Base-by-base conservation (phyloP, 352 stramenopile species). In the Phytopythium ostracodes region DNA sequence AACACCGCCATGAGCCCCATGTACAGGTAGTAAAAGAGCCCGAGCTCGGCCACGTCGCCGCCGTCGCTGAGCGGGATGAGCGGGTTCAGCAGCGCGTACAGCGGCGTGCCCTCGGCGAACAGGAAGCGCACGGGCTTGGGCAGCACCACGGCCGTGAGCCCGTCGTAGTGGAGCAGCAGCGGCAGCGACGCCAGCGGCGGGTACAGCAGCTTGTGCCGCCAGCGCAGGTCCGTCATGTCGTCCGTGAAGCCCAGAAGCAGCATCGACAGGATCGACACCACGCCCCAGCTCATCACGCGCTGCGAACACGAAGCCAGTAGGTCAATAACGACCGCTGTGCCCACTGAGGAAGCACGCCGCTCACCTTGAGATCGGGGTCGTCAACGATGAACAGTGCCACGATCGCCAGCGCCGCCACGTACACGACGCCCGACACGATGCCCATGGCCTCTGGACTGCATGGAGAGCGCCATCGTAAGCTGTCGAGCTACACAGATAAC, bases 1-100 rank as follows among this genome's bases (percentile, higher is more conserved):
- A 99, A 99, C 10, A 99, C 96, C 5, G 96, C 95, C 70, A 99
- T 92, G 75, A 99, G 88, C 51, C 92, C 93, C 96, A 99, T 99
- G 79, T 99, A 99, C 3, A 99, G 65, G 65, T 98, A 94, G 77
- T 99, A 99, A 15, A 98, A 77, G 11, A 94, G 67, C 12, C 96
- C 96, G 35, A 99, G 70, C 65, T 99, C 94, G 8, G 98, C 71
- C 38, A 99, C 77, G 40, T 88, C 79, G 27, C 94, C 94, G 29
- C 88, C 72, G 42, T 89, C 77, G 66, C 79, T 92, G 31, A 89
- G 73, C 11, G 73, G 79, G 50, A 96, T 71, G 24, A 95, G 35
- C 8, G 81, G 76, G 50, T 76, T 79, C 15, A 96, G 57, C 15
- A 94, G 50, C 12, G 72, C 63, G 67, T 92, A 64, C 29, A 94